phyloP scores from a whole-genome alignment of 139 green algal genomes.

The Astrephomene gubernaculifera region DNA sequence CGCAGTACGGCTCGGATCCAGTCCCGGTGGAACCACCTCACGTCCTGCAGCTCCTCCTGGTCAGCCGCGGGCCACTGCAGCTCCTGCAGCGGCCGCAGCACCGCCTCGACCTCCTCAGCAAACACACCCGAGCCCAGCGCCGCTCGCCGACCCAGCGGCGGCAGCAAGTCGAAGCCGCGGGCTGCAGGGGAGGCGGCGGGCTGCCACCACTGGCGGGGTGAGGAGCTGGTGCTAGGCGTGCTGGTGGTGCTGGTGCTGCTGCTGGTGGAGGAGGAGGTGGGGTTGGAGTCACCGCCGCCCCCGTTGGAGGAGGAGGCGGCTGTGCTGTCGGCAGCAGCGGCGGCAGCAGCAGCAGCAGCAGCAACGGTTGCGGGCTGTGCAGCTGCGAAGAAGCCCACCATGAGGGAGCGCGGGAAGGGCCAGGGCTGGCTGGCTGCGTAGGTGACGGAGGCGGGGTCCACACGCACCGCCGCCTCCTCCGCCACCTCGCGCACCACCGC shows the following conservation, averaged over 20 bases:
- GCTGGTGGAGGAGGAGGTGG: no score
- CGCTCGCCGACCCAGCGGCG: constrained; percentile 17
- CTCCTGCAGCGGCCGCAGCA: constrained; percentile 18
- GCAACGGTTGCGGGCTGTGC: not conserved
- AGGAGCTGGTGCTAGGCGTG: not conserved
- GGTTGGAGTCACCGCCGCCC: not conserved
- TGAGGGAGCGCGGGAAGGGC: constrained; percentile 89
- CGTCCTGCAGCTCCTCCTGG: constrained; percentile 43
- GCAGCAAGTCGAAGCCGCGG: constrained; percentile 28
- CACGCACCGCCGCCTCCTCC: constrained; percentile 38
- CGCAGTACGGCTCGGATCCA: constrained; percentile 26
- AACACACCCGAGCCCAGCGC: constrained; percentile 39
- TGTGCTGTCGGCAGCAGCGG: not conserved
- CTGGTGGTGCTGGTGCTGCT: not conserved
- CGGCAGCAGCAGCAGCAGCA: not conserved
- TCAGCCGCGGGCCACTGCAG: constrained; percentile 6
- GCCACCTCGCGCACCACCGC: constrained; percentile 78
- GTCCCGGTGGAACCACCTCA: constrained; percentile 52
- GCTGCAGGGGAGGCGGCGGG: not conserved
- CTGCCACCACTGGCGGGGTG: constrained; percentile 20
- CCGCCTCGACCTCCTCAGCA: constrained; percentile 22
- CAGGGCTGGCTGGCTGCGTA: constrained; percentile 88
- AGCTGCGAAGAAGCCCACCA: constrained; percentile 81
- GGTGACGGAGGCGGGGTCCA: constrained; percentile 32
- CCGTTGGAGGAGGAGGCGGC: not conserved